Evolutionary conservation across 169 alveolate species (phyloP), one percentile per base, ranked within the genome.

Genomic region (Plasmodium relictum): DNA sequence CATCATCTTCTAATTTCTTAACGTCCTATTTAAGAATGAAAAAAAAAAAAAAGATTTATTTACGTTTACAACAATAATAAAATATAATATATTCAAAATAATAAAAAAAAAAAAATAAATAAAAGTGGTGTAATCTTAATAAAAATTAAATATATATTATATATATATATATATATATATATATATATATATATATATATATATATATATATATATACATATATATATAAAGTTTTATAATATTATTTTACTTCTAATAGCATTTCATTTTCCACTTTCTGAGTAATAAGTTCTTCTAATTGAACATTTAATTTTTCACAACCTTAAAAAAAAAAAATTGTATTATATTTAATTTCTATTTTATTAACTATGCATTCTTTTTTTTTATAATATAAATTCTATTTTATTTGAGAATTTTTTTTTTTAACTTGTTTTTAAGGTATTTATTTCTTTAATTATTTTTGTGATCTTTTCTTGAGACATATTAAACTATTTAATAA

Each of bases 201-300:
- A 41, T 52, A 72, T 0, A 16, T 42, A 7, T n/a, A 26, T 14
- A 61, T 56, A 62, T 24, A 54, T 39, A 18, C 39, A 59, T 59
- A 59, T 7, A 59, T 20, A 59, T 59, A 22, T 22, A 31, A 2
- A 31, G 3, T 31, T 3, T 31, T 31, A 31, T 44, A 44, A 44
- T 44, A 6, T 44, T 6, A 6, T 9, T 10, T 42, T 78, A 78
- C 89, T 50, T 78, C 89, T 10, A 78, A 69, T 31, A 78, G 89
- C 45, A 78, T 78, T 50, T 78, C 89, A 78, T 78, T 78, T 65
- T 78, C 89, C 44, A 78, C 89, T 48, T 78, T 78, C 52, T 78
- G 89, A 14, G 89, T 78, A 12, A 78, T 54, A 18, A 78, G 70
- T 78, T 78, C 89, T 41, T 78, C 89, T 24, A 78, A 44, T 59